Conservation (phyloP, 352 stramenopile species). For the Globisporangium abappressorium region DNA sequence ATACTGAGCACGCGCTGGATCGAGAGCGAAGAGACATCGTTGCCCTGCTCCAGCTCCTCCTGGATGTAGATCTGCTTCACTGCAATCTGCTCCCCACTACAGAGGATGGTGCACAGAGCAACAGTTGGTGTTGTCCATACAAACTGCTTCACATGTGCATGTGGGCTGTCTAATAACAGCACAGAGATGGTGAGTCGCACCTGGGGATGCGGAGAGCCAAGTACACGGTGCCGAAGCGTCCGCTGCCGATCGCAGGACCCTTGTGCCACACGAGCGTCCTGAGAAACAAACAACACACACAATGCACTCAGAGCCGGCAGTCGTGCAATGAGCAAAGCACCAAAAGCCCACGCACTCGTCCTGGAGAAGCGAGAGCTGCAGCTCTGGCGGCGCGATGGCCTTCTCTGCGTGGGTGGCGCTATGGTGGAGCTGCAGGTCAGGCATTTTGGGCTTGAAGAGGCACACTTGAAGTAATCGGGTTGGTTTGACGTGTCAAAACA, state of each 20-base stretch:
- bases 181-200: slow-evolving; percentile 18
- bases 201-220: slow-evolving; percentile 62
- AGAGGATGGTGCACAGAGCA: too few species aligned
- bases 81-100: slow-evolving; percentile 78
- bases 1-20: slow-evolving; percentile 51
- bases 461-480: neutral
- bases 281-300: neutral
- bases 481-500: too few species aligned
- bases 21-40: slow-evolving; percentile 58
- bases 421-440: neutral
- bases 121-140: too few species aligned
- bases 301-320: neutral
- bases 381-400: slow-evolving; percentile 9
- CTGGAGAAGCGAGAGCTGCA: slow-evolving; percentile 51
- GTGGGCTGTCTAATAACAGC: neutral
- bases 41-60: slow-evolving; percentile 68
- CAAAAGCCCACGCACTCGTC: slow-evolving; percentile 29
- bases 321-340: neutral
- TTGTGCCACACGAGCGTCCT: slow-evolving; percentile 71
- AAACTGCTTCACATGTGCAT: slow-evolving; percentile 5
- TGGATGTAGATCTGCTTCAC: slow-evolving; percentile 88
- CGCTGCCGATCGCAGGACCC: slow-evolving; percentile 57
- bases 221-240: slow-evolving; percentile 71
- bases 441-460: neutral
- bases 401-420: neutral